phyloP scores from a whole-genome alignment of 2,329 filamentous ascomycete species.

The Microcyclospora pomicola region DNA sequence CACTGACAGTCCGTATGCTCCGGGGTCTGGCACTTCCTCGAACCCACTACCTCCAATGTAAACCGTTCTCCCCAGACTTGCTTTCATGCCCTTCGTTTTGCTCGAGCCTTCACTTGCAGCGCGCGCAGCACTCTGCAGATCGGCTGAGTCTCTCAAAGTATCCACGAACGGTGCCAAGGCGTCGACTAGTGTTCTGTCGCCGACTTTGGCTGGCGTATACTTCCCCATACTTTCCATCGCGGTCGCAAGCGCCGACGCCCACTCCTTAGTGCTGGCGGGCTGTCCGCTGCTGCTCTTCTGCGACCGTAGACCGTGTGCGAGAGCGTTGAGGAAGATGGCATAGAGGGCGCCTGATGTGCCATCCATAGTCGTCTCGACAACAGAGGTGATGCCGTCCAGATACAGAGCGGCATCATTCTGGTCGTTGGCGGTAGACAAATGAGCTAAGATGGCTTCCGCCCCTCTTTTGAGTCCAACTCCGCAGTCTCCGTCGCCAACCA shows the following conservation, averaged over 20 bases:
- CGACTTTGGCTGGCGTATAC: slow-evolving; percentile 81
- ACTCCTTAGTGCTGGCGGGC: slow-evolving; percentile 32
- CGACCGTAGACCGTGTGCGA: slow-evolving; percentile 53
- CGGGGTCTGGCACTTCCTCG: slow-evolving; percentile 60
- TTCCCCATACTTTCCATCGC: slow-evolving; percentile 57
- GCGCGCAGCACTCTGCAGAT: slow-evolving; percentile 58
- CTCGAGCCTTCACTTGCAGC: slow-evolving; percentile 65
- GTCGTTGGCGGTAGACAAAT: slow-evolving; percentile 28
- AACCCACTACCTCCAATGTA: slow-evolving; percentile 68
- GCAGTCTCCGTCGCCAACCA: slow-evolving; percentile 84
- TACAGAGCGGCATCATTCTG: slow-evolving; percentile 43
- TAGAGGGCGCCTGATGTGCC: slow-evolving; percentile 65
- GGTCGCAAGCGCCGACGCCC: slow-evolving; percentile 55
- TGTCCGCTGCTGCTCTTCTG: slow-evolving; percentile 30
- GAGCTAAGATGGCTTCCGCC: slow-evolving; percentile 48
- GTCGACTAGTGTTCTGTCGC: slow-evolving; percentile 83
- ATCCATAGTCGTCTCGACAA: slow-evolving; percentile 59
- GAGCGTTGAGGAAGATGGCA: slow-evolving; percentile 80
- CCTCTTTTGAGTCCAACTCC: slow-evolving; percentile 75
- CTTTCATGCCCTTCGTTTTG: slow-evolving; percentile 81
- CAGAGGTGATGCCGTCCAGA: slow-evolving; percentile 45
- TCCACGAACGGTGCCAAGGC: slow-evolving; percentile 79
- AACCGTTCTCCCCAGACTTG: slow-evolving; percentile 69
- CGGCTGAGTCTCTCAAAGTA: slow-evolving; percentile 48
- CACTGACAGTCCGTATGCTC: slow-evolving; percentile 64